Base-by-base conservation (phyloP, 805 yeast genomes). In the Saturnispora saitoi region DNA sequence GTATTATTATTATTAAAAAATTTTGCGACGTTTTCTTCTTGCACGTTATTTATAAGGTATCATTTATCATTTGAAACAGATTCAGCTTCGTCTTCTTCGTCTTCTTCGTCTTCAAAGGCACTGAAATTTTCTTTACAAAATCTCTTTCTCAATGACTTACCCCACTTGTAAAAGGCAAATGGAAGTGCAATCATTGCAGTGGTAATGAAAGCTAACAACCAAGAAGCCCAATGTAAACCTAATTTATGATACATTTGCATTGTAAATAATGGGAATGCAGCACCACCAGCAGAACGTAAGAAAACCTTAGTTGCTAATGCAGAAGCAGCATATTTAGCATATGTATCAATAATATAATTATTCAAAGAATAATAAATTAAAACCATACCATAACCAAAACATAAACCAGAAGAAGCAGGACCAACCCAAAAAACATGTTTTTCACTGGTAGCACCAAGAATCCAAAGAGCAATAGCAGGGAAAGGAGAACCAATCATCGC, bases 281-380 rank as follows among this genome's bases (percentile, higher is more conserved):
- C 91, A 70, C 93, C 95, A 59, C 89, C 90, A 19, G 88, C 84
- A 57, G 83, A 75, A 72, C 95, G 76, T 57, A 85, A 69, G 58
- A 85, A 84, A 29, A 84, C 91, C 62, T 85, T 85, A 4, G 91
- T 83, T 14, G 91, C 91, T 56, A 85, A 71, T 0, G 93, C 93
- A 51, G 82, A 74, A 8, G 93, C 88, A 4, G 91, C 90, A 60
- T 75, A 83, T 59, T 83, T 79, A 47, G 87, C 83, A 66, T 89
- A 88, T 36, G 95, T 84, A 66, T 89, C 96, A 62, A 89, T 86
- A 66, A 89, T 90, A 61, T 90, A 87, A 68, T 85, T 85, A 69
- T 85, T 77, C 52, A 76, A 63, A 1, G 81, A 75, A 59, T 77
- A 76, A 63, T 77, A 77, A 53, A 77, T 73, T 55, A 77, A 67